These are phyloP conservation scores for Cytospora piceicola DNA, from an alignment of 2,329 filamentous ascomycete species.

Conservation along the genomic window DNA sequence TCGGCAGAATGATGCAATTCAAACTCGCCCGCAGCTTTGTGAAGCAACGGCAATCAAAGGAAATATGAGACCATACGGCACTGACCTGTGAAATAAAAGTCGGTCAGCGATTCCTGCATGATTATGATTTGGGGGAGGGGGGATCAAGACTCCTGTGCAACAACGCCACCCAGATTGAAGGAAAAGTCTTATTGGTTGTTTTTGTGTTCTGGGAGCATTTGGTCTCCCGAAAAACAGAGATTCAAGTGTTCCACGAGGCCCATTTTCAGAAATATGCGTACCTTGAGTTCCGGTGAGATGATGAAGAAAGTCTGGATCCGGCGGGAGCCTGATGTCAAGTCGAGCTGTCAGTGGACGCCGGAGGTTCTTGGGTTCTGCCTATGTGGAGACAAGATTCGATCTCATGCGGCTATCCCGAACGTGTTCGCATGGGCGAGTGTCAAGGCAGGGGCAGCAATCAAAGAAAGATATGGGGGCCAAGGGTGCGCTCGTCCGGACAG, in stretches of 20 bases:
- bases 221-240: constrained; percentile 15
- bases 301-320: constrained; percentile 32
- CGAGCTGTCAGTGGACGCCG: constrained; percentile 34
- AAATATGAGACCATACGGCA: constrained; percentile 28
- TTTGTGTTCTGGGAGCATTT: constrained; percentile 12
- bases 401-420: constrained; percentile 51
- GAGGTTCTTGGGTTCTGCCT: constrained; percentile 18
- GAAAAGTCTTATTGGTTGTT: constrained; percentile 19
- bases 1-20: constrained; percentile 28
- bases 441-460: constrained; percentile 43
- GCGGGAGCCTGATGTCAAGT: constrained; percentile 31
- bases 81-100: constrained; percentile 30
- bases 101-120: constrained; percentile 30
- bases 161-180: constrained; percentile 21
- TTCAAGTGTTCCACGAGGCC: constrained; percentile 22
- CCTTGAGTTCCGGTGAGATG: constrained; percentile 39
- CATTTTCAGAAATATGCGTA: constrained; percentile 17
- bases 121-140: constrained; percentile 20
- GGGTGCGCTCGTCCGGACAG: constrained; percentile 8
- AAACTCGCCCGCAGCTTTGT: constrained; percentile 22
- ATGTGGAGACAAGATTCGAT: constrained; percentile 43
- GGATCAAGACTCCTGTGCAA: constrained; percentile 21
- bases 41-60: constrained; percentile 26
- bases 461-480: constrained; percentile 32
- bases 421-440: constrained; percentile 49